Evolutionary conservation across 768 basidiomycete genomes (phyloP).

Genomic region (Collybia mongolica): DNA sequence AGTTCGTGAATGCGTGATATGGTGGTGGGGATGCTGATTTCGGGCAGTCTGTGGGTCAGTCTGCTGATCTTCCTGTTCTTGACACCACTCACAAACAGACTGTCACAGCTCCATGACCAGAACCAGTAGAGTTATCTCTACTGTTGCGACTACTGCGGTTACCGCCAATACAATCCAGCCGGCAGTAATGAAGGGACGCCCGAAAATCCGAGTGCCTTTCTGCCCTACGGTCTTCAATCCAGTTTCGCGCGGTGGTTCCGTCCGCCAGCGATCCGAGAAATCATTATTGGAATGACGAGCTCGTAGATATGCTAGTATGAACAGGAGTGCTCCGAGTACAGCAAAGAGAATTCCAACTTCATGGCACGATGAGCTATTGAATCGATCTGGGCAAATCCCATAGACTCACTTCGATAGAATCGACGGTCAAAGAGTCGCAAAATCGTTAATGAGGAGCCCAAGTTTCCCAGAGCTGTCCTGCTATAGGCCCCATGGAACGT

Average conservation of each 20-base stretch:
- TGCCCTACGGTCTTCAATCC: conserved; percentile 61
- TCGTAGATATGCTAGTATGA: conserved; percentile 56
- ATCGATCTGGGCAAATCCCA: background rate
- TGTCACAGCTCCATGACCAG: conserved; percentile 45
- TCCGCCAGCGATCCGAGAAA: conserved; percentile 62
- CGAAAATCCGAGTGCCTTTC: conserved; percentile 61
- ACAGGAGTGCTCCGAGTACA: conserved; percentile 59
- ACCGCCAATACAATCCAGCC: conserved; percentile 73
- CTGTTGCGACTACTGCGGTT: conserved; percentile 53
- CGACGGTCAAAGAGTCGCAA: conserved; percentile 75
- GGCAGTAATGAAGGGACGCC: conserved; percentile 76
- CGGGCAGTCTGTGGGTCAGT: no score
- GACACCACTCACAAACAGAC: conserved; percentile 3
- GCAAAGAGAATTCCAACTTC: conserved; percentile 63
- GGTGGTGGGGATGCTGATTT: no score
- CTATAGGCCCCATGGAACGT: conserved; percentile 85
- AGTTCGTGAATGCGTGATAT: no score
- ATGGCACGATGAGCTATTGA: background rate
- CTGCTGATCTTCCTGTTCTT: background rate
- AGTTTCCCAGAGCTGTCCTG: conserved; percentile 69
- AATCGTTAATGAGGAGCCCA: conserved; percentile 73
- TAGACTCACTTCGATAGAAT: conserved; percentile 67
- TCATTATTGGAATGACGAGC: conserved; percentile 69
- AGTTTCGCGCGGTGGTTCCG: conserved; percentile 26
- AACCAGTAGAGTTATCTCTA: conserved; percentile 66